Conservation (phyloP, 2,329 filamentous ascomycete species). For the Chalaropsis ovoidea region DNA sequence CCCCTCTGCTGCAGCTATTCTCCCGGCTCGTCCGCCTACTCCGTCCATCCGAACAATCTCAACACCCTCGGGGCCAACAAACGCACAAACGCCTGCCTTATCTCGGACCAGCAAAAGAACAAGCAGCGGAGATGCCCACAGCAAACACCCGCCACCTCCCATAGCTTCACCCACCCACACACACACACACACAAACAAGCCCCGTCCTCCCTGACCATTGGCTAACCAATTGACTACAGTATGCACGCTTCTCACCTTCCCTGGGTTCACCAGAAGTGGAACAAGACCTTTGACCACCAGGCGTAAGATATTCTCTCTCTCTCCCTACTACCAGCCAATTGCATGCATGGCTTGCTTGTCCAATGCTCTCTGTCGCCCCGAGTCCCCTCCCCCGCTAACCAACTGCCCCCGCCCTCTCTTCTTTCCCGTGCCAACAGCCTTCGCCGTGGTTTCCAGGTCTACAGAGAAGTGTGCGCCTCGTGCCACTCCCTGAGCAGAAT, state of each 20-base stretch:
- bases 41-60: constrained; percentile 4
- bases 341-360: too few relatives aligned
- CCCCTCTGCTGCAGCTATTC: background rate
- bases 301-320: constrained; percentile 54
- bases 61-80: background rate
- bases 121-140: too few relatives aligned
- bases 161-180: too few relatives aligned
- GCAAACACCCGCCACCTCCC: too few relatives aligned
- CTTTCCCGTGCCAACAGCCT: constrained; percentile 48
- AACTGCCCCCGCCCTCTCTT: constrained; percentile 30
- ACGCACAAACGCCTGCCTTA: background rate
- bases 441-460: constrained; percentile 98
- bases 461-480: constrained; percentile 93
- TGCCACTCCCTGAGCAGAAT: constrained; percentile 95
- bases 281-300: constrained; percentile 94
- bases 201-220: constrained; percentile 20
- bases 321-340: background rate
- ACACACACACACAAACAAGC: too few relatives aligned
- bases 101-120: too few relatives aligned
- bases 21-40: background rate
- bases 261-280: constrained; percentile 86
- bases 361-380: too few relatives aligned
- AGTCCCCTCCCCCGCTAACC: background rate
- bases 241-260: constrained; percentile 87
- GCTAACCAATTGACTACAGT: constrained; percentile 42